Base-by-base conservation (phyloP, 2,329 filamentous ascomycete genomes). In the Phyllosticta ampelicida region DNA sequence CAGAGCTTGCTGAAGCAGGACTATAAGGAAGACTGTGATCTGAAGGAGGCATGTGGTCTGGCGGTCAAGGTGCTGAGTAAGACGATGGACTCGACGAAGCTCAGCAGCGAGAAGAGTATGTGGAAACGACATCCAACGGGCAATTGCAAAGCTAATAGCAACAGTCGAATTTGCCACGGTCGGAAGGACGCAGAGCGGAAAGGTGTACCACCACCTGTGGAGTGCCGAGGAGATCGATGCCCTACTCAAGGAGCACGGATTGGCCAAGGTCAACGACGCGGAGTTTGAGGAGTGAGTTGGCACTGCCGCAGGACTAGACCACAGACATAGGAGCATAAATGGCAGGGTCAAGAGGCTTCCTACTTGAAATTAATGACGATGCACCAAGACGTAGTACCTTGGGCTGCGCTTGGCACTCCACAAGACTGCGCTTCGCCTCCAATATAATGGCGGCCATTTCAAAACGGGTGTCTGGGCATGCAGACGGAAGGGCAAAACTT, bases 31-130 rank as follows among this genome's bases (percentile, higher is more conserved):
- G 91, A 97, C 66, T 97, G 91, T 74, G 87, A 89, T 64, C 75
- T 99, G 70, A 89, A 96, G 78, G 94, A 99, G 78, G 94, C 95
- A 4, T 99, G 94, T 73, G 90, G 87, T 57, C 87, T 96, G 81
- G 94, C 94, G 10, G 94, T 99, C 73, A 99, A 99, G 82, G 94
- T 99, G 63, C 77, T 99, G 64, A 97, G 94, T 82, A 99, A 99
- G 85, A 99, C 94, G 5, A 99, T 99, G 95, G 94, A 99, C 74
- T 96, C 91, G 58, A 97, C 92, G 57, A 99, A 96, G 81, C 77
- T 99, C 71, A 96, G 90, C 79, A 96, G 90, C 71, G 94, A 99
- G 82, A 99, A 99, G 84, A 96, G 91, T 96, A 77, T 74, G 89
- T 80, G 6, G 0, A 28, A 13, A 51, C 20, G 18, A 11, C 20